Evolutionary conservation across 1,284 basidiomycete species (phyloP), one percentile per base, ranked within the genome.

Genomic region (Apiotrichum siamense): DNA sequence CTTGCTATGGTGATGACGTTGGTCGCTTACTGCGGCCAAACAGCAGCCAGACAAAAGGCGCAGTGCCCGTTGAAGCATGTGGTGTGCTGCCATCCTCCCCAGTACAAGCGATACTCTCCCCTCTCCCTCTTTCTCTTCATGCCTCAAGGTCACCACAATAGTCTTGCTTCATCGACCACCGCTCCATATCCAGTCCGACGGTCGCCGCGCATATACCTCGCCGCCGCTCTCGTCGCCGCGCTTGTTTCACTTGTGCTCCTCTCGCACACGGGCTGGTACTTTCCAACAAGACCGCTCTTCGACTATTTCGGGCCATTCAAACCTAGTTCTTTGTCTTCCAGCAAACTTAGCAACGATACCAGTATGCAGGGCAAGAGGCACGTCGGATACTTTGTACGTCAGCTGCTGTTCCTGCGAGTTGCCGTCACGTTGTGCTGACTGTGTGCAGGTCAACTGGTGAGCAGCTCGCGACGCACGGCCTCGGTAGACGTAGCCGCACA

Each of bases 341-440:
- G 11, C 23, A 27, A 41, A 12, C 39, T 41, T 15, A 13, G 40
- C 17, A 31, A 12, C 39, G 9, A 7, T 21, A 33, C 26, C n/a
- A 29, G 39, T 17, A 58, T 57, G 40, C 23, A 37, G 27, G 60
- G 58, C 27, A 62, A 61, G 48, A 54, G 52, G 33, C 60, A 55
- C 38, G 62, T 67, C 12, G 65, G 65, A 25, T 67, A 67, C 52
- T 67, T 64, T 57, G 65, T 67, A 40, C 55, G 60, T 52, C 50
- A n/a, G n/a, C n/a, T n/a, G n/a, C n/a, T n/a, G n/a, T n/a, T 12
- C 21, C 17, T 9, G 15, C n/a, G 4, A 23, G 13, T 3, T 49
- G 31, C 12, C 10, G 29, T 13, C 15, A 2, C 15, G 36, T 10
- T 6, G 23, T 42, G 24, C 48, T 40, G 41, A 47, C 41, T 1